Evolutionary conservation across 441 rosid species (phyloP).

Genomic region (Oxalis stricta): DNA sequence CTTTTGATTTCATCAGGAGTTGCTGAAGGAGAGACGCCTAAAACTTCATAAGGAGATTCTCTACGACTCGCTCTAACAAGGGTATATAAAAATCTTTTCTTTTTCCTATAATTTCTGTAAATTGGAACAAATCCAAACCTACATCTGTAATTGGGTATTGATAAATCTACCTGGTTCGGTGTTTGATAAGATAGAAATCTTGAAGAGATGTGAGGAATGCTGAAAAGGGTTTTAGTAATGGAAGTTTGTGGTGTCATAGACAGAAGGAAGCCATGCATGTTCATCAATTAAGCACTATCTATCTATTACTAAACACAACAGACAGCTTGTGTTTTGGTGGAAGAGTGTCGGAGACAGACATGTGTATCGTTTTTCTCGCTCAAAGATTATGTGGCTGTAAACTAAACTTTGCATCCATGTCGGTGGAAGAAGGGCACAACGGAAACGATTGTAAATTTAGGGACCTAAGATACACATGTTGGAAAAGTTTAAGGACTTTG

Average conservation of each 20-base stretch:
- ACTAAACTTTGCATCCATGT: too few relatives aligned
- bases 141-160: slow-evolving; percentile 23
- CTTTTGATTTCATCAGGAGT: slow-evolving; percentile 71
- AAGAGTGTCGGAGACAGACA: too few relatives aligned
- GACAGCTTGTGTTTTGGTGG: too few relatives aligned
- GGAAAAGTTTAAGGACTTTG: too few relatives aligned
- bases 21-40: slow-evolving; percentile 73
- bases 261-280: slow-evolving; percentile 27
- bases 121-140: slow-evolving; percentile 12
- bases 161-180: slow-evolving; percentile 15
- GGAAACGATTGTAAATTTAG: too few relatives aligned
- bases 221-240: neutral
- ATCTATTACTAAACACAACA: too few relatives aligned
- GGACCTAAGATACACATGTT: too few relatives aligned
- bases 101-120: slow-evolving; percentile 14
- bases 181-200: slow-evolving; percentile 21
- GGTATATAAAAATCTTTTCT: slow-evolving; percentile 18
- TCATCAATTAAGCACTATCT: slow-evolving; percentile 14
- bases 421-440: too few relatives aligned
- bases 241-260: slow-evolving; percentile 14
- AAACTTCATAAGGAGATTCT: slow-evolving; percentile 77
- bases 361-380: too few relatives aligned
- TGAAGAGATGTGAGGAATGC: slow-evolving; percentile 21
- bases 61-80: slow-evolving; percentile 41
- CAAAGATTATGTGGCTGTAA: too few relatives aligned